Base-by-base conservation (phyloP, 805 yeast species). In the Saccharomycopsis selenospora region DNA sequence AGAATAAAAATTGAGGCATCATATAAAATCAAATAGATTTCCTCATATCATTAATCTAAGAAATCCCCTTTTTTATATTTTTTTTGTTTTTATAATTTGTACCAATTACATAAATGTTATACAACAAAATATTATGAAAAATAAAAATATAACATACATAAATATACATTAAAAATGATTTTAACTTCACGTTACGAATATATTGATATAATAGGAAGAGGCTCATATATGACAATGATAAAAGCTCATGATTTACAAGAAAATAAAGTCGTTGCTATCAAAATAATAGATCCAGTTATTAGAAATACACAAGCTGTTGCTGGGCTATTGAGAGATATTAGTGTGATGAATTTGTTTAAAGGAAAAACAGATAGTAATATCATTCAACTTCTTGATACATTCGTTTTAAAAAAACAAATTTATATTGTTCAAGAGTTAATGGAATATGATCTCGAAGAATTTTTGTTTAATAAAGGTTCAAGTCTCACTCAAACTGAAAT, bases 351-450 rank as follows among this genome's bases (percentile, higher is more conserved):
- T n/a, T 38, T 36, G 7, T 14, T 24, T 17, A 48, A 33, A 30
- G 14, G 33, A 6, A 14, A 14, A 14, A 45, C 20, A 22, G 6
- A 29, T 13, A 45, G 42, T 13, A 33, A 36, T 22, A 29, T 45
- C 22, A 22, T 45, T 43, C 22, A 14, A 18, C 8, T 20, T 8
- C 22, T 17, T 23, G 47, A 45, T 38, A 14, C 18, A 4, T 14
- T 36, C 8, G 28, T 45, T 18, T n/a, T 8, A 3, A 22, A 41
- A 11, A 38, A 3, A 17, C 24, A 24, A 22, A 29, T 20, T 5
- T 42, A 23, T 27, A 33, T 47, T 6, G 40, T 42, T 17, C 50
- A 42, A 22, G 50, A 47, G 29, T 20, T 47, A 20, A 42, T 47
- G 50, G 46, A 47, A 17, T 20, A 14, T 18, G 42, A 42, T 26